Evolutionary conservation across 176 grass and related monocot genomes (phyloP).

Genomic region (Paspalum vaginatum): DNA sequence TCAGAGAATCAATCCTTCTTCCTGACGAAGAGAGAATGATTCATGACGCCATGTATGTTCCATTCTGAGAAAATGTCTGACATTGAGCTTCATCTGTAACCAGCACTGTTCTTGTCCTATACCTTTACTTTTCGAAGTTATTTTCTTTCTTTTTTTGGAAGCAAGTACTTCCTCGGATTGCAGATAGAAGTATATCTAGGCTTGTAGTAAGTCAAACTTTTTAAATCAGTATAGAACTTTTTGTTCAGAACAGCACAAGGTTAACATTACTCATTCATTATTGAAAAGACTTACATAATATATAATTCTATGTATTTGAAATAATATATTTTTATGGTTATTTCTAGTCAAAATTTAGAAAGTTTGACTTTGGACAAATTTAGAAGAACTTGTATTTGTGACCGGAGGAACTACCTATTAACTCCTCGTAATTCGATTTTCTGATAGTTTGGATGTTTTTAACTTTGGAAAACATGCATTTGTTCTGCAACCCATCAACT

Average conservation of each 20-base stretch:
- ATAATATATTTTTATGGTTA: too few relatives aligned
- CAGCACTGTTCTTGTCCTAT: slow-evolving; percentile 14
- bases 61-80: slow-evolving; percentile 23
- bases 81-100: slow-evolving; percentile 19
- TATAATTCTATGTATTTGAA: too few relatives aligned
- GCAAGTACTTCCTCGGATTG: not conserved
- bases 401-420: not conserved
- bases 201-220: too few relatives aligned
- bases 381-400: too few relatives aligned
- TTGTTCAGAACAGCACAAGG: too few relatives aligned
- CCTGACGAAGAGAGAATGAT: slow-evolving; percentile 79
- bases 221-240: too few relatives aligned
- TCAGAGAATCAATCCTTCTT: slow-evolving; percentile 83
- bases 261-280: too few relatives aligned
- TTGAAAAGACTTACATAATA: too few relatives aligned
- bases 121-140: not conserved
- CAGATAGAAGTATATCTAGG: too few relatives aligned
- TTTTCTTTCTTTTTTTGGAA: not conserved
- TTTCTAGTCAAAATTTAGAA: too few relatives aligned
- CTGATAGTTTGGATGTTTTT: not conserved
- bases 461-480: not conserved
- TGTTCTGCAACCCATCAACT: slow-evolving; percentile 1
- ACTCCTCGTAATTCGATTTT: not conserved
- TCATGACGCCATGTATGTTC: slow-evolving; percentile 61
- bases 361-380: too few relatives aligned